phyloP scores from a whole-genome alignment of 768 basidiomycete genomes.

The Arthromyces matolae region DNA sequence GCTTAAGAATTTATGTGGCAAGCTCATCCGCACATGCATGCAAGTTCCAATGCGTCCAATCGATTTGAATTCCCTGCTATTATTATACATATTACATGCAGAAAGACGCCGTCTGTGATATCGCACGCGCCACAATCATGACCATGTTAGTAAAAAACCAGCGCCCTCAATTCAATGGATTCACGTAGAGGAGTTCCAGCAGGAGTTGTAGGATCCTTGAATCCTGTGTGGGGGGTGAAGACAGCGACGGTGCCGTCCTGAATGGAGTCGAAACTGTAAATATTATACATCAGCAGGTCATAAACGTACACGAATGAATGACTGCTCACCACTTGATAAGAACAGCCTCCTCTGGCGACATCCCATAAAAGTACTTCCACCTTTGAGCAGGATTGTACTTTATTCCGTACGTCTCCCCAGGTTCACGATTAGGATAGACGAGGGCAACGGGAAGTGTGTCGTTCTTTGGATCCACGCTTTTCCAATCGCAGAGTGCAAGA shows the following conservation, averaged over 20 bases:
- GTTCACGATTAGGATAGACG: conserved; percentile 43
- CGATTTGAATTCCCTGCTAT: too few species aligned
- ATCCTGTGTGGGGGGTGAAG: conserved; percentile 52
- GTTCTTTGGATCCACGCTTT: conserved; percentile 36
- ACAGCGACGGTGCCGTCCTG: conserved; percentile 40
- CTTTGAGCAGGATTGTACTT: conserved; percentile 42
- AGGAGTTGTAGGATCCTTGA: conserved; percentile 43
- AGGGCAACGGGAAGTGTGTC: conserved; percentile 45
- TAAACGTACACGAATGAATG: neutral
- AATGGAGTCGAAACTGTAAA: conserved; percentile 35
- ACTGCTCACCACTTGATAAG: conserved; percentile 50
- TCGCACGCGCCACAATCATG: neutral
- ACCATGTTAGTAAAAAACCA: conserved; percentile 43
- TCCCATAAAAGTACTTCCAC: conserved; percentile 49
- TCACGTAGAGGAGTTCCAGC: conserved; percentile 40
- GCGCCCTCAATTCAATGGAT: conserved; percentile 50
- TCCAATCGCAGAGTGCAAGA: conserved; percentile 48
- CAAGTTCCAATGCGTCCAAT: too few species aligned
- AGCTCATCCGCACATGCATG: too few species aligned
- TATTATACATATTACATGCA: too few species aligned
- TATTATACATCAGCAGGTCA: neutral
- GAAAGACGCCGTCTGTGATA: too few species aligned
- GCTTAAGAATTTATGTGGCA: too few species aligned
- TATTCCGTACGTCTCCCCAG: conserved; percentile 48
- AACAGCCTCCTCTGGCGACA: conserved; percentile 46